Base-by-base conservation (phyloP, 2,329 filamentous ascomycete genomes). In the Dactylellina haptotyla region DNA sequence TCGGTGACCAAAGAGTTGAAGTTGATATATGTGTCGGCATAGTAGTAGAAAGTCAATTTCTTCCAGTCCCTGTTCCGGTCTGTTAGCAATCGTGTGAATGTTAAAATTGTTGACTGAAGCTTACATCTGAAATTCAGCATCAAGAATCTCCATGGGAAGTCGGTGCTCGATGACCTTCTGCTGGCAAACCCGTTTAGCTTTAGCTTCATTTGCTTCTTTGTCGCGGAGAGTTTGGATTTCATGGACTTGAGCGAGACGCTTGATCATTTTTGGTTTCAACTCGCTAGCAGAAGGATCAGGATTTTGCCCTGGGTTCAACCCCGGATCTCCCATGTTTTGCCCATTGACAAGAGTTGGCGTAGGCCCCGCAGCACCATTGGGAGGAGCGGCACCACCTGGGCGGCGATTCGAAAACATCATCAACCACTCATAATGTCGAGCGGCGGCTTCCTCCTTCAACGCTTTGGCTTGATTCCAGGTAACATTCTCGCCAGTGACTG, bases 1-100 rank as follows among this genome's bases (percentile, higher is more conserved):
- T 99, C 95, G 0, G 93, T 97, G 59, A 99, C 95, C 14, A 99
- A 87, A 1, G 92, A 92, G 80, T 99, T 99, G 85, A 99, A 99
- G 83, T 98, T 98, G 84, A 99, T 97, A 80, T 99, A 99, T 0
- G 92, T 89, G 79, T 97, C 93, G 61, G 95, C 94, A 80, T 97
- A 99, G 82, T 98, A 99, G 83, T 97, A 99, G 82, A 98, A 98
- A 0, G 96, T 99, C 64, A 99, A 84, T 81, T 99, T 99, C 83
- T 98, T 97, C 88, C 93, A 97, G 80, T 99, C 95, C 89, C 94
- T 97, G 77, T 65, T 75, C 18, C 48, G 67, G 45, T 30, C 54
- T 56, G 59, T 70, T 25, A 75, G 41, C 46, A 74, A 16, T 39
- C 30, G 8, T 18, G 16, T 41, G 16, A 18, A 34, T 4, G 18